Evolutionary conservation across 495 filamentous ascomycete genomes (phyloP).

Genomic region (Beverwykella pulmonaria): DNA sequence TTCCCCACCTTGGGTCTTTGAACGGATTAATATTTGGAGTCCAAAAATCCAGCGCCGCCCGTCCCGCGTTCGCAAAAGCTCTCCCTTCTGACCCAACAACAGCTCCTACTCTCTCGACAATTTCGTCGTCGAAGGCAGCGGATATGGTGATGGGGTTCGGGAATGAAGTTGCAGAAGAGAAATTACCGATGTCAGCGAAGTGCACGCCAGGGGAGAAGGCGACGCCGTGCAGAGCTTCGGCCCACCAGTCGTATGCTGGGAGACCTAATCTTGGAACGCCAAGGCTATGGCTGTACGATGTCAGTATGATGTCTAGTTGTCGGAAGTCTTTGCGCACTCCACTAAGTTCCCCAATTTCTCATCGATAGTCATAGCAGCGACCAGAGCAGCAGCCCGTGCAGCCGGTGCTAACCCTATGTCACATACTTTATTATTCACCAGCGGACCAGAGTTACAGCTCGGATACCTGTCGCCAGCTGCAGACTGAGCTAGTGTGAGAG

Average conservation of each 20-base stretch:
- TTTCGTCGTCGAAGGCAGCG: conserved; percentile 54
- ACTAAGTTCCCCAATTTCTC: conserved; percentile 30
- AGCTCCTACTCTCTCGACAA: conserved; percentile 49
- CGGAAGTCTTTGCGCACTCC: conserved; percentile 16
- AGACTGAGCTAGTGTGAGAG: neutral
- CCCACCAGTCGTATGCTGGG: conserved; percentile 56
- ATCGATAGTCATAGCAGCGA: conserved; percentile 11
- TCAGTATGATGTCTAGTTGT: neutral
- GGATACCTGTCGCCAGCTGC: conserved; percentile 4
- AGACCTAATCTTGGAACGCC: conserved; percentile 50
- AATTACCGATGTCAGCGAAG: conserved; percentile 44
- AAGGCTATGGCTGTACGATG: conserved; percentile 32
- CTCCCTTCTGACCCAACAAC: conserved; percentile 39
- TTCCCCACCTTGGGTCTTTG: conserved; percentile 50
- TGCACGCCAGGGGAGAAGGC: conserved; percentile 36
- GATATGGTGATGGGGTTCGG: conserved; percentile 51
- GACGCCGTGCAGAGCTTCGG: conserved; percentile 54
- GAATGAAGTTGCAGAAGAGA: conserved; percentile 51
- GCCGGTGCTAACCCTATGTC: neutral
- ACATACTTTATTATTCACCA: conserved; percentile 13
- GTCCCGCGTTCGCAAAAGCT: conserved; percentile 38
- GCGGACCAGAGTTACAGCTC: conserved; percentile 9
- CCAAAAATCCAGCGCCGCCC: conserved; percentile 38
- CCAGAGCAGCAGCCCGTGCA: conserved; percentile 29
- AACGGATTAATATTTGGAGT: conserved; percentile 44